Evolutionary conservation across 2,329 filamentous ascomycete genomes (phyloP), one percentile per base, ranked within the genome.

Genomic region (Hymenoscyphus scutula): DNA sequence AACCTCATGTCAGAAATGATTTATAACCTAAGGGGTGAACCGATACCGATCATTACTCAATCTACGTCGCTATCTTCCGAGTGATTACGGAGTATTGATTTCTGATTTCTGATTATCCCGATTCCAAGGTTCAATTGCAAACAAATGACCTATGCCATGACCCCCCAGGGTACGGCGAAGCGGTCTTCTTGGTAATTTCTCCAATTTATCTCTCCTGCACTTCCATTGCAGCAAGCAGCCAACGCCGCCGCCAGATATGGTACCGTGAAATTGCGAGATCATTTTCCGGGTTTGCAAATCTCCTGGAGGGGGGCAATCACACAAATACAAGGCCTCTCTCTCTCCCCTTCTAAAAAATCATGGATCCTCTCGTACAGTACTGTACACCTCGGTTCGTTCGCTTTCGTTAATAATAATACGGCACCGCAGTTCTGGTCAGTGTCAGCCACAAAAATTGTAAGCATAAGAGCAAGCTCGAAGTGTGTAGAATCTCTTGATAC

Each of bases 261-360:
- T 48, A 48, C 19, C 19, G 41, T 48, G 10, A 23, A 48, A 48
- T 48, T 48, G 23, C 41, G 23, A 48, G 41, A 48, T 48, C 41
- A 48, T 48, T 48, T 48, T 48, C 41, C 41, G 41, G 41, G 41
- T 48, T 48, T 25, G 41, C 19, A 48, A 48, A 48, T 48, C 41
- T 48, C 41, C 19, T 48, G 19, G 23, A 11, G 19, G 41, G 19
- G 41, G 41, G 41, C 7, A 48, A 48, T 48, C 41, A 48, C 41
- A 48, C n/a, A 48, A 48, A 13, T 25, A 25, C 41, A 48, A 23
- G 41, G 10, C 41, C 1, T 48, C n/a, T 48, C n/a, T 48, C n/a
- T 19, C 38, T 19, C 41, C 19, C 25, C 41, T 48, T 29, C 6
- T 29, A 6, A 3, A 3, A 29, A 29, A 29, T 29, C 27, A n/a